These are phyloP conservation scores for Pulveroboletus frians DNA, from an alignment of 768 basidiomycete species.

Conservation along the genomic window DNA sequence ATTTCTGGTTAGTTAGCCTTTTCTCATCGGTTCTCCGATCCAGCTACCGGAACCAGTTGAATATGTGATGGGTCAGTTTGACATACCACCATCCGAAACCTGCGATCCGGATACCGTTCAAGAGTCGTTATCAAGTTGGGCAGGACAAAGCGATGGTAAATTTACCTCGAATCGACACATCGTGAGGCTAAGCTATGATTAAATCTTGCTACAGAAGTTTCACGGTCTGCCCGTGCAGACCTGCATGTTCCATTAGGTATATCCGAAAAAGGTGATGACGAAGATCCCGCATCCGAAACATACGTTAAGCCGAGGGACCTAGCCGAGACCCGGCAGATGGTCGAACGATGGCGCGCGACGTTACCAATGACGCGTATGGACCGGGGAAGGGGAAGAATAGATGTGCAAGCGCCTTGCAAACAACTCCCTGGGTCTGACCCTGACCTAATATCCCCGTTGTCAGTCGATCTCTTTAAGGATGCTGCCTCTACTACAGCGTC, in stretches of 20 bases:
- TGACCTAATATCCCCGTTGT: slow-evolving; percentile 16
- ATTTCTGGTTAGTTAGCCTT: not conserved
- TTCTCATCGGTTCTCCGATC: not conserved
- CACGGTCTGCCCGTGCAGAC: slow-evolving; percentile 19
- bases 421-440: slow-evolving; percentile 3
- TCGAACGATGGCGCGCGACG: slow-evolving; percentile 30
- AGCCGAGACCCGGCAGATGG: slow-evolving; percentile 24
- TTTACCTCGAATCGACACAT: not conserved
- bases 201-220: slow-evolving; percentile 18
- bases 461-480: slow-evolving; percentile 22
- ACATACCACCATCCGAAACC: slow-evolving; percentile 19
- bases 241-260: slow-evolving; percentile 7
- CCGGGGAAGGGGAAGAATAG: slow-evolving; percentile 13
- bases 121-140: slow-evolving; percentile 31
- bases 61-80: slow-evolving; percentile 29
- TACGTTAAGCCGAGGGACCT: slow-evolving; percentile 23
- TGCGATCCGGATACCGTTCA: slow-evolving; percentile 13
- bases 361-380: slow-evolving; percentile 13
- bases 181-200: not conserved
- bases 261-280: slow-evolving; percentile 22
- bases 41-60: slow-evolving; percentile 31
- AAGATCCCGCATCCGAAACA: slow-evolving; percentile 1
- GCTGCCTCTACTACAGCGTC: slow-evolving; percentile 26
- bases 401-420: slow-evolving; percentile 4
- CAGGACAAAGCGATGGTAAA: slow-evolving; percentile 26